Conservation (phyloP, 768 basidiomycete species). For the Exsudoporus frostii region DNA sequence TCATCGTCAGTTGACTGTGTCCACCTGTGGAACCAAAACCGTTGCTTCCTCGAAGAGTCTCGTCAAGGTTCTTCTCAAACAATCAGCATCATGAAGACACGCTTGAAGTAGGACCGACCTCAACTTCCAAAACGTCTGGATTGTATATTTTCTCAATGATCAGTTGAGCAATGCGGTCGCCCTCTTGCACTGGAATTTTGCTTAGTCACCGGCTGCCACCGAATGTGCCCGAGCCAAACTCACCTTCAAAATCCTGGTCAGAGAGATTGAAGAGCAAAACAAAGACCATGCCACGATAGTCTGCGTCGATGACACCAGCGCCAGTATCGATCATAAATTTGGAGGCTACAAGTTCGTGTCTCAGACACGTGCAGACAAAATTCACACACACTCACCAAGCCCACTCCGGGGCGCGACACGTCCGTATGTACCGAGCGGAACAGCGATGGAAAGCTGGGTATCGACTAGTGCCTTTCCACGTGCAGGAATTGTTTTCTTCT, state of each 20-base stretch:
- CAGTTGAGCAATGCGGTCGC: conserved; percentile 94
- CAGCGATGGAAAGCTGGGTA: conserved; percentile 90
- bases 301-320: conserved; percentile 95
- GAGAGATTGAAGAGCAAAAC: conserved; percentile 92
- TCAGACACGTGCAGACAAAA: neutral
- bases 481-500: conserved; percentile 79
- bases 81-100: conserved; percentile 1
- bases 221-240: neutral
- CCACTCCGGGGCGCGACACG: conserved; percentile 95
- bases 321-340: conserved; percentile 99
- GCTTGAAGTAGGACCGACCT: conserved; percentile 42
- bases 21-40: conserved; percentile 98
- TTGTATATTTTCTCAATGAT: conserved; percentile 89
- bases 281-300: conserved; percentile 89
- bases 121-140: conserved; percentile 82
- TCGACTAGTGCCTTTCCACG: conserved; percentile 89
- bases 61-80: conserved; percentile 66
- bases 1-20: conserved; percentile 51
- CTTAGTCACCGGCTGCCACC: neutral
- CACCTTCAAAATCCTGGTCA: conserved; percentile 86
- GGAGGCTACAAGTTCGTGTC: conserved; percentile 54
- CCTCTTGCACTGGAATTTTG: conserved; percentile 66
- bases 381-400: conserved; percentile 58
- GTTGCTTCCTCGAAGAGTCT: conserved; percentile 76
- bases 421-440: conserved; percentile 92